These are phyloP conservation scores for Paraphoma chrysanthemicola DNA, from an alignment of 2,329 filamentous ascomycete species.

Conservation along the genomic window DNA sequence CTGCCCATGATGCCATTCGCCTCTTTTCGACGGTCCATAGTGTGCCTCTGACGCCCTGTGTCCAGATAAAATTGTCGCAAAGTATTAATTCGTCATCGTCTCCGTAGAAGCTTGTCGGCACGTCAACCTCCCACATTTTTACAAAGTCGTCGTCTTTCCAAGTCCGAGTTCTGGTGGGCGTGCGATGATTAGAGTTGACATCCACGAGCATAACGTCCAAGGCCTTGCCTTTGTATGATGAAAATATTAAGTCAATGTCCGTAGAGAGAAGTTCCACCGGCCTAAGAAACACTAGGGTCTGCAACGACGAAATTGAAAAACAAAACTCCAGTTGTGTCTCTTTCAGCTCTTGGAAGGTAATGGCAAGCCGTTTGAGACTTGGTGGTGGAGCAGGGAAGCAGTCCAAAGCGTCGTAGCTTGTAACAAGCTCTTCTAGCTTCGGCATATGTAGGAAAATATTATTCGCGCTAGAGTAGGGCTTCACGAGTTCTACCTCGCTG, in stretches of 20 bases:
- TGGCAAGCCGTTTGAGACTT: conserved; percentile 34
- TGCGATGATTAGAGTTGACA: conserved; percentile 31
- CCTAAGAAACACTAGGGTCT: conserved; percentile 26
- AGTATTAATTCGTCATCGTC: conserved; percentile 32
- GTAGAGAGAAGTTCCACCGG: conserved; percentile 13
- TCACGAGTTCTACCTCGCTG: conserved; percentile 5
- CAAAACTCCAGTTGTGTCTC: conserved; percentile 22
- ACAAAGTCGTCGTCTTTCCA: conserved; percentile 31
- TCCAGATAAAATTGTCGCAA: conserved; percentile 36
- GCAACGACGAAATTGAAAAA: conserved; percentile 22
- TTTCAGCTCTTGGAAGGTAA: conserved; percentile 23
- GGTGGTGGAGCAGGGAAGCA: conserved; percentile 32
- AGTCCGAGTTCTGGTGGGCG: conserved; percentile 22
- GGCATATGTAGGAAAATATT: conserved; percentile 34
- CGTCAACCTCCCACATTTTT: conserved; percentile 35
- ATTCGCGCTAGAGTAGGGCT: background rate
- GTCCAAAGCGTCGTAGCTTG: conserved; percentile 27
- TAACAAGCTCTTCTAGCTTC: conserved; percentile 34
- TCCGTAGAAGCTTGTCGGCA: conserved; percentile 37
- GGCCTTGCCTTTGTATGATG: conserved; percentile 22
- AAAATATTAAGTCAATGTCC: conserved; percentile 26
- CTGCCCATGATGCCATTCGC: conserved; percentile 29
- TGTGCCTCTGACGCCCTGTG: conserved; percentile 26
- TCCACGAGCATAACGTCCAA: conserved; percentile 36
- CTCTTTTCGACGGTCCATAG: conserved; percentile 29